These are phyloP conservation scores for Thelephora terrestris DNA, from an alignment of 1,284 basidiomycete genomes.

Conservation along the genomic window DNA sequence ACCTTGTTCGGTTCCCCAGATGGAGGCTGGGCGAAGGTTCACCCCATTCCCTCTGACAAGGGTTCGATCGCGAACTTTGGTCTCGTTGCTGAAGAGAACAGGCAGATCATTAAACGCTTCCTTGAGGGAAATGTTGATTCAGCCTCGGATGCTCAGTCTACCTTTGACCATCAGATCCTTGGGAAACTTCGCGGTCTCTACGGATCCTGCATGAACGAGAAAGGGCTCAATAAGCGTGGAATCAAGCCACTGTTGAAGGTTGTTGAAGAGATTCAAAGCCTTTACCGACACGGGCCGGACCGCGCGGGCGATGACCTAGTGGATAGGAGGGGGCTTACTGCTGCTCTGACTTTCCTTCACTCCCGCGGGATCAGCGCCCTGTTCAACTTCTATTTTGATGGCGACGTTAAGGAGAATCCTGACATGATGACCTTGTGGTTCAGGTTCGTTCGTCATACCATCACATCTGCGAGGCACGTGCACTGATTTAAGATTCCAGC, in stretches of 20 bases:
- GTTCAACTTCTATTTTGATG: constrained; percentile 75
- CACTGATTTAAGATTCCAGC: constrained; percentile 19
- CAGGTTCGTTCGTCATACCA: constrained; percentile 3
- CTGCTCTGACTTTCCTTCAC: constrained; percentile 80
- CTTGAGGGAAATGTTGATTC: constrained; percentile 10
- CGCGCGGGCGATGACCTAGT: constrained; percentile 14
- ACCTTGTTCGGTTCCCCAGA: constrained; percentile 27
- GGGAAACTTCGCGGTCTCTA: constrained; percentile 78
- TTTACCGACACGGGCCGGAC: constrained; percentile 38
- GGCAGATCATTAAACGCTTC: constrained; percentile 51
- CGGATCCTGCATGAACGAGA: constrained; percentile 75
- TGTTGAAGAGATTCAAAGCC: constrained; percentile 41
- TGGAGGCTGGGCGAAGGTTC: constrained; percentile 74
- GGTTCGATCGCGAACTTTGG: constrained; percentile 58
- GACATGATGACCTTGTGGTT: constrained; percentile 83
- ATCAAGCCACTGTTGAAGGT: constrained; percentile 50
- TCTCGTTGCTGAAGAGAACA: constrained; percentile 50
- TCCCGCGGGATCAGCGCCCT: constrained; percentile 72
- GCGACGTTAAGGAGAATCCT: constrained; percentile 85
- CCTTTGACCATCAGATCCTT: constrained; percentile 61
- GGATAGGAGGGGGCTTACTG: constrained; percentile 50
- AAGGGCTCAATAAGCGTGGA: constrained; percentile 52
- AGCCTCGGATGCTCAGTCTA: constrained; percentile 18
- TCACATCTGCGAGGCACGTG: background rate
- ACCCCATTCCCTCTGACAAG: constrained; percentile 82